Evolutionary conservation across 2,329 filamentous ascomycete genomes (phyloP).

Genomic region (Teratosphaeria destructans): DNA sequence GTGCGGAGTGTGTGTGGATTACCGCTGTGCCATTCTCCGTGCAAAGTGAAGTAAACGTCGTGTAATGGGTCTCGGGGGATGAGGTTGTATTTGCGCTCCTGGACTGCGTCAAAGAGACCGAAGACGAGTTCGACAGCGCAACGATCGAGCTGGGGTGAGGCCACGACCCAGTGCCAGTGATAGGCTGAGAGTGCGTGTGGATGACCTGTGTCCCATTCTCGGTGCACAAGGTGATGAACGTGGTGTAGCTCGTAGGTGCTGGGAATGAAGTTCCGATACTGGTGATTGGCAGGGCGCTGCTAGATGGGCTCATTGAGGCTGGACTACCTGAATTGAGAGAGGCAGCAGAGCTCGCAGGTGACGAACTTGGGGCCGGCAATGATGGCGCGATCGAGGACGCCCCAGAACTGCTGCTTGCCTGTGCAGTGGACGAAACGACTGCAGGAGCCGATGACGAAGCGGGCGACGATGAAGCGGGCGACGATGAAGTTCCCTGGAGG

Average conservation of each 20-base stretch:
- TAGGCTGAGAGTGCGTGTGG: conserved; percentile 2
- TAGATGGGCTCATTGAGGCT: neutral
- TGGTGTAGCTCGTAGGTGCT: neutral
- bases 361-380: neutral
- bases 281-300: neutral
- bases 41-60: conserved; percentile 1
- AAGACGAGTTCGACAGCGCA: neutral
- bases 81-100: neutral
- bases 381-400: no score
- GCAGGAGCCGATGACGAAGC: neutral
- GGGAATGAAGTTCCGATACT: neutral
- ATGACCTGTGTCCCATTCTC: neutral
- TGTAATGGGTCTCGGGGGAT: neutral
- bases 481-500: neutral
- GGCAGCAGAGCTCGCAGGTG: neutral
- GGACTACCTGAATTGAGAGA: neutral
- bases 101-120: neutral
- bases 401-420: neutral
- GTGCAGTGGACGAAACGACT: neutral
- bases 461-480: neutral
- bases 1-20: neutral
- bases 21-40: neutral
- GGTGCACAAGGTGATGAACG: neutral
- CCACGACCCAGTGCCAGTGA: neutral
- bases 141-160: neutral